These are phyloP conservation scores for Carex kokanica DNA, from an alignment of 176 grass and related monocot genomes.

Conservation along the genomic window DNA sequence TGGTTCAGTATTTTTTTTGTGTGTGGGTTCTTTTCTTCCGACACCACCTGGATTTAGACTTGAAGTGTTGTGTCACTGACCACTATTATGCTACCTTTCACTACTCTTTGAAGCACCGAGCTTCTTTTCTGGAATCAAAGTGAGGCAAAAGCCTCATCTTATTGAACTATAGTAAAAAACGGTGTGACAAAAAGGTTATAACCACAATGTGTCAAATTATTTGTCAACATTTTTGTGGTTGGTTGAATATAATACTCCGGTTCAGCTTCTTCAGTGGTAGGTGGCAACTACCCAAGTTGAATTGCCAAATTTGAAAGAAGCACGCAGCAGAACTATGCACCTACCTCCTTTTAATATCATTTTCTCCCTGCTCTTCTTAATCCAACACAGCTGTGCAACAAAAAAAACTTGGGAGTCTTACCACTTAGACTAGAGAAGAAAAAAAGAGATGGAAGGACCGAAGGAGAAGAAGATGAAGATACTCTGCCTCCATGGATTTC, in stretches of 20 bases:
- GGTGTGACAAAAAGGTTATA: background rate
- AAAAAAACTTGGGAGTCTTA: background rate
- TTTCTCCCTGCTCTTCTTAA: background rate
- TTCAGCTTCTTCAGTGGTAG: constrained; percentile 25
- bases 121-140: background rate
- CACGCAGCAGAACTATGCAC: background rate
- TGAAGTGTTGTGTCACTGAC: background rate
- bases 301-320: background rate
- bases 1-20: background rate
- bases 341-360: background rate
- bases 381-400: background rate
- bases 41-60: background rate
- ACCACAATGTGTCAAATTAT: background rate
- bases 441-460: constrained; percentile 25
- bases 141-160: background rate
- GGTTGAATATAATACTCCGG: background rate
- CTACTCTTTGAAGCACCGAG: background rate
- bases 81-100: background rate
- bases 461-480: constrained; percentile 47
- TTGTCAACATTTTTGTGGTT: no score
- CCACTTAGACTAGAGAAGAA: background rate
- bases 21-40: background rate
- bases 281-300: constrained; percentile 26
- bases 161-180: background rate
- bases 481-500: constrained; percentile 72